Conservation (phyloP, 495 filamentous ascomycete genomes). For the Neurospora terricola region DNA sequence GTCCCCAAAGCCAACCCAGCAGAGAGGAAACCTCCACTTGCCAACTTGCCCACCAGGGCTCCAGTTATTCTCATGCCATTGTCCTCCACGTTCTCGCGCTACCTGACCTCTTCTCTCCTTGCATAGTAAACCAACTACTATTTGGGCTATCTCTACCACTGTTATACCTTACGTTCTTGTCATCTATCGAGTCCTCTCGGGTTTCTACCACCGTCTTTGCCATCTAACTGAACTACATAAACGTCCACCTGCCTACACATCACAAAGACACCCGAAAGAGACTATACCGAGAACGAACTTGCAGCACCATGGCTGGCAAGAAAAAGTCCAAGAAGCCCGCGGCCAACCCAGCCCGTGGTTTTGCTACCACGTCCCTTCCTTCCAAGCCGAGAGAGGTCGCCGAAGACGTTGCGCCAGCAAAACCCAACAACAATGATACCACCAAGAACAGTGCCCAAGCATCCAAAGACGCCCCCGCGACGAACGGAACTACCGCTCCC, state of each 20-base stretch:
- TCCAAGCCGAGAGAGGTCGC: conserved; percentile 44
- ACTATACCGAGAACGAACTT: background rate
- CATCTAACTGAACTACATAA: background rate
- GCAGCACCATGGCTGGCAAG: conserved; percentile 56
- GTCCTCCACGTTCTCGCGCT: background rate
- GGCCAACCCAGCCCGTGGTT: conserved; percentile 77
- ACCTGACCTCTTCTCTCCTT: background rate
- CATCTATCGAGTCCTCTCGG: background rate
- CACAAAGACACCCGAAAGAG: background rate
- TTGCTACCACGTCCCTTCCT: conserved; percentile 83
- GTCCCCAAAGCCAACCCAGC: background rate
- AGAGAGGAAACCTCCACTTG: background rate
- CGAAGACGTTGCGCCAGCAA: conserved; percentile 19
- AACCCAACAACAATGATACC: conserved; percentile 7
- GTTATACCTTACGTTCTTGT: background rate
- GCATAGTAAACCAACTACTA: background rate
- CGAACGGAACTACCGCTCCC: conserved; percentile 18
- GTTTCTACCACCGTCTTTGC: background rate
- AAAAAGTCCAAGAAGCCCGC: conserved; percentile 85
- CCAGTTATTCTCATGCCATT: background rate
- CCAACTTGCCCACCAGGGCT: background rate
- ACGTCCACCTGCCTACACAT: background rate
- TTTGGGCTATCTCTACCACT: background rate
- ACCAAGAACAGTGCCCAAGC: conserved; percentile 23
- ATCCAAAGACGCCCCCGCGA: conserved; percentile 23